A percentile compares a stretch with the other conserved stretches of the same genome.
Conservation (phyloP, 2,329 filamentous ascomycete species). For the Aspergillus quadrilineatus region DNA sequence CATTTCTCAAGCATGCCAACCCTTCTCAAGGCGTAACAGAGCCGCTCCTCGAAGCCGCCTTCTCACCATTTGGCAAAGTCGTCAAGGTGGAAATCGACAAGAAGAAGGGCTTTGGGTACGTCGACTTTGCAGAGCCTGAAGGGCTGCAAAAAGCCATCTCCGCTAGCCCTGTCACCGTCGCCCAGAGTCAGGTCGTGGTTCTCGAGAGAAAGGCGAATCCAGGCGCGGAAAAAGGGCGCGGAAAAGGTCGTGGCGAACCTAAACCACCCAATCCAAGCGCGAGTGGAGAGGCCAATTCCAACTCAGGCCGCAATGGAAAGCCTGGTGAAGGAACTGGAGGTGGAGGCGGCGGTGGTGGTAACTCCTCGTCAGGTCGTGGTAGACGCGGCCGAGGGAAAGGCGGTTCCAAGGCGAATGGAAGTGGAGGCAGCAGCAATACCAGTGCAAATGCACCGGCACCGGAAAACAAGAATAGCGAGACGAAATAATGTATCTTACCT, state of each 20-base stretch:
- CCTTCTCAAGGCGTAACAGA: slow-evolving; percentile 91
- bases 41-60: slow-evolving; percentile 68
- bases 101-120: slow-evolving; percentile 90
- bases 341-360: not conserved
- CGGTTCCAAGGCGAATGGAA: slow-evolving; percentile 14
- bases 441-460: slow-evolving; percentile 10
- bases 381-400: slow-evolving; percentile 22
- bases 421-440: slow-evolving; percentile 6
- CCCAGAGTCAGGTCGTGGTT: slow-evolving; percentile 82
- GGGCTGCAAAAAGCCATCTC: slow-evolving; percentile 74
- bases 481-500: slow-evolving; percentile 20
- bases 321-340: slow-evolving; percentile 14
- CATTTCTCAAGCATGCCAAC: slow-evolving; percentile 80
- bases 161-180: slow-evolving; percentile 77
- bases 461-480: slow-evolving; percentile 15
- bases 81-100: slow-evolving; percentile 87
- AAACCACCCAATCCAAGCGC: slow-evolving; percentile 12
- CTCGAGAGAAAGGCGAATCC: slow-evolving; percentile 58
- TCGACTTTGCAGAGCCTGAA: slow-evolving; percentile 76
- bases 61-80: slow-evolving; percentile 72
- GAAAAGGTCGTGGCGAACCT: slow-evolving; percentile 30
- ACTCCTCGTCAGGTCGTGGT: slow-evolving; percentile 12
- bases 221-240: slow-evolving; percentile 32
- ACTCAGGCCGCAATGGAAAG: slow-evolving; percentile 12
- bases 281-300: slow-evolving; percentile 10